phyloP scores from a whole-genome alignment of 345 rosid species.

The Lepidium africanum region DNA sequence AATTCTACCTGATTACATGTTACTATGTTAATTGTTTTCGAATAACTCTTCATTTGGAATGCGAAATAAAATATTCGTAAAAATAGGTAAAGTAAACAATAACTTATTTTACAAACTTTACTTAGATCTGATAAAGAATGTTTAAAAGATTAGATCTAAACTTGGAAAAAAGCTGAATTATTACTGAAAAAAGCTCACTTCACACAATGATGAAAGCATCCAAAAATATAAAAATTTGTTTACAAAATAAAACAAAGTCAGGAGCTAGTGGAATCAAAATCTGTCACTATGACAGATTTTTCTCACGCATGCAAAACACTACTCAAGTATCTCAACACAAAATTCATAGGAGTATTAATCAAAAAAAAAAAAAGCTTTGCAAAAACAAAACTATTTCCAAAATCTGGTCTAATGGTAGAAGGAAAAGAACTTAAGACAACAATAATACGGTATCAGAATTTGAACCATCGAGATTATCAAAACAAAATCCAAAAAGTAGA shows the following conservation, averaged over 20 bases:
- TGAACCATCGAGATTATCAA: too few species aligned
- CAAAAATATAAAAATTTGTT: neutral
- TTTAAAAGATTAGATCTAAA: constrained; percentile 23
- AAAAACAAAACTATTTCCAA: neutral
- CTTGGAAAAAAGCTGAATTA: neutral
- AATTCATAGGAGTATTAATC: neutral
- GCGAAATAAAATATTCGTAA: neutral
- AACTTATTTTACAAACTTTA: neutral
- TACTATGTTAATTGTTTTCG: neutral
- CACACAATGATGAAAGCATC: constrained; percentile 18
- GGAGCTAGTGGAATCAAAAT: constrained; percentile 15
- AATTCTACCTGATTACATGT: constrained; percentile 1
- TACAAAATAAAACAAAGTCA: neutral
- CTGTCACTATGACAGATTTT: constrained; percentile 1
- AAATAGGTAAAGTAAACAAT: neutral
- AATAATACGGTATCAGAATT: too few species aligned
- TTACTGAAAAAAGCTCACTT: constrained; percentile 20
- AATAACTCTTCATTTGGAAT: neutral
- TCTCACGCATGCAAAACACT: constrained; percentile 20
- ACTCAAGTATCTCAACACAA: constrained; percentile 42
- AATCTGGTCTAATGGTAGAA: too few species aligned
- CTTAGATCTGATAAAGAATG: neutral
- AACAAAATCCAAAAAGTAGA: too few species aligned
- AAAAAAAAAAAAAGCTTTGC: neutral
- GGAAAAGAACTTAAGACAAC: too few species aligned